Conservation (phyloP, 768 basidiomycete genomes). For the Trametes punicea region DNA sequence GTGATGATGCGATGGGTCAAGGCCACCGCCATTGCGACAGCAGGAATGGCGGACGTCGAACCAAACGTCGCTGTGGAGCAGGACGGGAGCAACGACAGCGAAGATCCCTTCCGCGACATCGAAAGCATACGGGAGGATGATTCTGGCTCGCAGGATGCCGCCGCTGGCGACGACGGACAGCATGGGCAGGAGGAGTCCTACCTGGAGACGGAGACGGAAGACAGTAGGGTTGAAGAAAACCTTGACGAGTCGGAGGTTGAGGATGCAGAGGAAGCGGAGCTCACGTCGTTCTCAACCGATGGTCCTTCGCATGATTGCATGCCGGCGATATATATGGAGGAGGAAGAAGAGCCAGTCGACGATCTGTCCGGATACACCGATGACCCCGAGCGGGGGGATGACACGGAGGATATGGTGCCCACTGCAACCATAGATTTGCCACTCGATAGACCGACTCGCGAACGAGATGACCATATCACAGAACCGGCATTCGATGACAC, state of each 20-base stretch:
- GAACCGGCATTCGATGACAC: slow-evolving; percentile 26
- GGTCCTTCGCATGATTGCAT: slow-evolving; percentile 51
- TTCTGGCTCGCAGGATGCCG: neutral
- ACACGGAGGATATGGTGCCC: slow-evolving; percentile 22
- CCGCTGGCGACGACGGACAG: neutral
- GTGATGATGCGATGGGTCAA: slow-evolving; percentile 85
- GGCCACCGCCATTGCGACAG: slow-evolving; percentile 39
- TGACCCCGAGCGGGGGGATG: slow-evolving; percentile 44
- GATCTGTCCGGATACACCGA: slow-evolving; percentile 22
- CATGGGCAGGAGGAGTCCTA: slow-evolving; percentile 15
- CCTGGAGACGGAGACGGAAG: slow-evolving; percentile 13
- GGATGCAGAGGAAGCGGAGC: slow-evolving; percentile 64
- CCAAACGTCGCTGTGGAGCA: slow-evolving; percentile 32
- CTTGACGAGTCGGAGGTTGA: slow-evolving; percentile 43
- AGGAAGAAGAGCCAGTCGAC: slow-evolving; percentile 24
- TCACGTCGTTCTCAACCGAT: slow-evolving; percentile 74
- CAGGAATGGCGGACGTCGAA: slow-evolving; percentile 28
- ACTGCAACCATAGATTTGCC: slow-evolving; percentile 20
- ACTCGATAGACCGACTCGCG: neutral
- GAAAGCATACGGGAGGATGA: slow-evolving; percentile 71
- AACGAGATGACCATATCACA: slow-evolving; percentile 1
- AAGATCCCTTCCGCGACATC: slow-evolving; percentile 90
- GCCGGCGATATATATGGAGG: slow-evolving; percentile 35
- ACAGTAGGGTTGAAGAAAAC: slow-evolving; percentile 45
- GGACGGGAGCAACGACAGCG: slow-evolving; percentile 52